Conservation (phyloP, 495 filamentous ascomycete genomes). For the Recurvomyces mirabilis region DNA sequence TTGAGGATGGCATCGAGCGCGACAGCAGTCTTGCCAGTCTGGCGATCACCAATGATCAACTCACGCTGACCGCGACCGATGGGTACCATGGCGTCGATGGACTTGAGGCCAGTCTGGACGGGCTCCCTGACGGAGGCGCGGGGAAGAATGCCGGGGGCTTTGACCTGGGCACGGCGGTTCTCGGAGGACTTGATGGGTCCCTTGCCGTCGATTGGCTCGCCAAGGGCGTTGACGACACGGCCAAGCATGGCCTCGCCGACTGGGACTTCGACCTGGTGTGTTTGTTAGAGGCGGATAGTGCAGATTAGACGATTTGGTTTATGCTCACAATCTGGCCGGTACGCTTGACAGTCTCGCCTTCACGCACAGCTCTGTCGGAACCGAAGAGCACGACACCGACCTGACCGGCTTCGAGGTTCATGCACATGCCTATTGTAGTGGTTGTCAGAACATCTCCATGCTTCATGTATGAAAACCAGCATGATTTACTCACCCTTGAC, state of each 20-base stretch:
- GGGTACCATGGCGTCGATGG: conserved; percentile 98
- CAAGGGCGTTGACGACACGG: conserved; percentile 95
- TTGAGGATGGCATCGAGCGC: conserved; percentile 97
- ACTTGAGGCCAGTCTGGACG: conserved; percentile 98
- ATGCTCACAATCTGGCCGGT: conserved; percentile 92
- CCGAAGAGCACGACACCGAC: conserved; percentile 99
- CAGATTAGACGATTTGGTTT: background rate
- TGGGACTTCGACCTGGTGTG: conserved; percentile 79
- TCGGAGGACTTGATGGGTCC: conserved; percentile 82
- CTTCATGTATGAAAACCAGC: no score
- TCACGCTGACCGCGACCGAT: conserved; percentile 99
- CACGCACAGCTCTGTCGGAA: conserved; percentile 99
- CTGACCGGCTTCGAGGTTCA: conserved; percentile 99
- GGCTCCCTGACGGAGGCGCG: conserved; percentile 95
- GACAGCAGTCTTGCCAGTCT: conserved; percentile 99
- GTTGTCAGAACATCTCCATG: no score
- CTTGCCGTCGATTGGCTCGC: conserved; percentile 99
- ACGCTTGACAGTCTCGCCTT: conserved; percentile 99
- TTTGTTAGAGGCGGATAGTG: conserved; percentile 16
- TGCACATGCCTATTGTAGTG: conserved; percentile 99
- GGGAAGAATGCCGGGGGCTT: conserved; percentile 96
- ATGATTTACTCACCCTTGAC: no score
- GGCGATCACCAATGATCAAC: conserved; percentile 99
- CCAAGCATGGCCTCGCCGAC: conserved; percentile 87
- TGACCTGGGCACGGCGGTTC: conserved; percentile 94